These are phyloP conservation scores for Lumnitzera littorea DNA, from an alignment of 345 rosid species.

Conservation along the genomic window DNA sequence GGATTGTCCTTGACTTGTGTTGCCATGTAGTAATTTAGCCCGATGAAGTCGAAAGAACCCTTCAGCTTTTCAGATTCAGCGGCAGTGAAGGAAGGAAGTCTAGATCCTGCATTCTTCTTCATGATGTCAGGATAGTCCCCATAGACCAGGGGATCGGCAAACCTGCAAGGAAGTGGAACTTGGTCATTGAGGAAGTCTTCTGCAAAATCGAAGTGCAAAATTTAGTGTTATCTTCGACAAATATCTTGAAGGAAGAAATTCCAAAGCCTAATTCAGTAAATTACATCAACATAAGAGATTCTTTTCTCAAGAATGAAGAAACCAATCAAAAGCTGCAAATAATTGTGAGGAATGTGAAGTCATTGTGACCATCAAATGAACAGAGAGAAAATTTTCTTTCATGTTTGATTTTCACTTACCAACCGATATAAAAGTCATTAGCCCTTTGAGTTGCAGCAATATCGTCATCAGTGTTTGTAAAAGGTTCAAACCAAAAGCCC, in stretches of 20 bases:
- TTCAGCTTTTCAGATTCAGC: constrained; percentile 47
- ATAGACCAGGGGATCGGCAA: constrained; percentile 47
- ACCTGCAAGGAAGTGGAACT: constrained; percentile 25
- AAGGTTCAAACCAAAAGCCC: constrained; percentile 17
- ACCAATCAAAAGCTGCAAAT: too few species aligned
- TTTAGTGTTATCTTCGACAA: too few species aligned
- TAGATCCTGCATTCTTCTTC: constrained; percentile 53
- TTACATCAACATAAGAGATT: too few species aligned
- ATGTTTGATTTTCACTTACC: constrained; percentile 20
- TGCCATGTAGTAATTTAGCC: constrained; percentile 21
- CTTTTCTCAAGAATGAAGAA: too few species aligned
- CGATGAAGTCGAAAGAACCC: constrained; percentile 52
- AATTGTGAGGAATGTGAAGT: neutral
- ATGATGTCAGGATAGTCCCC: constrained; percentile 71
- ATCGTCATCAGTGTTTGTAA: constrained; percentile 29
- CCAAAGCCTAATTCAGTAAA: too few species aligned
- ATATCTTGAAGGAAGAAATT: too few species aligned
- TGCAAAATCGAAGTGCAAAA: too few species aligned
- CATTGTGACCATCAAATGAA: neutral
- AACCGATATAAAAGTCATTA: constrained; percentile 29
- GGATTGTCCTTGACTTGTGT: constrained; percentile 19
- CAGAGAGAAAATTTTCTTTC: neutral
- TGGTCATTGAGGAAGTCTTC: too few species aligned
- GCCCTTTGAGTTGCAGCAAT: constrained; percentile 29
- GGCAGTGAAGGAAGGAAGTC: constrained; percentile 51